Percentiles rank a stretch among this genome's conserved stretches.
These are phyloP conservation scores for Sporobolomyces phaffii DNA, from an alignment of 768 basidiomycete species.

Conservation along the genomic window DNA sequence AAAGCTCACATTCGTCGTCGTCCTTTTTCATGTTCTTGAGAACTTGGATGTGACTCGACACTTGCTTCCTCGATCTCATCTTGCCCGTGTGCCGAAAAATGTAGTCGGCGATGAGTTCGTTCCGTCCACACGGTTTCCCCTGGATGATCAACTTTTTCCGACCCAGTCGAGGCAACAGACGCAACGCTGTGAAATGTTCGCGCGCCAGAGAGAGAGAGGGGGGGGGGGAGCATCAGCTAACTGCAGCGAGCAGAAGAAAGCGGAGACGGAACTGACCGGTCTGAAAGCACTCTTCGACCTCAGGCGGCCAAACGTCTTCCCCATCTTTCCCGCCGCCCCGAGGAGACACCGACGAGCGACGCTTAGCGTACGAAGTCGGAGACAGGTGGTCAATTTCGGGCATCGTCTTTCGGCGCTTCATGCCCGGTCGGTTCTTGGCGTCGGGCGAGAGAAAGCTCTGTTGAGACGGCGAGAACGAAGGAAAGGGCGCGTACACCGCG, in stretches of 20 bases:
- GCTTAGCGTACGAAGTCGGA: background rate
- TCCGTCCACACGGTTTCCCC: slow-evolving; percentile 46
- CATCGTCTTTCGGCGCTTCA: slow-evolving; percentile 32
- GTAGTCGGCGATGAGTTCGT: slow-evolving; percentile 47
- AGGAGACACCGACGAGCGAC: background rate
- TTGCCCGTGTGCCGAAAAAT: slow-evolving; percentile 44
- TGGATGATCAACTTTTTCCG: slow-evolving; percentile 45
- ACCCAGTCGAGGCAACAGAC: slow-evolving; percentile 42
- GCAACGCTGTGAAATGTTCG: too few relatives aligned
- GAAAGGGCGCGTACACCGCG: background rate
- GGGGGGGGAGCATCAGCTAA: too few relatives aligned
- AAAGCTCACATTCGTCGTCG: slow-evolving; percentile 36
- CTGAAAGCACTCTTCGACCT: slow-evolving; percentile 41
- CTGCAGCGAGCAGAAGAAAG: too few relatives aligned
- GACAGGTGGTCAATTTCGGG: slow-evolving; percentile 2
- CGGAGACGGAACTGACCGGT: slow-evolving; percentile 28
- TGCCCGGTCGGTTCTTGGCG: slow-evolving; percentile 1
- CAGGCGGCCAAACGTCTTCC: slow-evolving; percentile 41
- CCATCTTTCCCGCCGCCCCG: slow-evolving; percentile 28
- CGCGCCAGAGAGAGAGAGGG: too few relatives aligned
- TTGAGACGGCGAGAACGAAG: background rate
- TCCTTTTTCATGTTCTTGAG: slow-evolving; percentile 43
- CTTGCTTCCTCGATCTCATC: slow-evolving; percentile 45
- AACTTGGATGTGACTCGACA: slow-evolving; percentile 47
- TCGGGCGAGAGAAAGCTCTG: background rate